Evolutionary conservation across 306 rosid species (phyloP), one percentile per base, ranked within the genome.

Genomic region (Cotoneaster glaucophyllus): DNA sequence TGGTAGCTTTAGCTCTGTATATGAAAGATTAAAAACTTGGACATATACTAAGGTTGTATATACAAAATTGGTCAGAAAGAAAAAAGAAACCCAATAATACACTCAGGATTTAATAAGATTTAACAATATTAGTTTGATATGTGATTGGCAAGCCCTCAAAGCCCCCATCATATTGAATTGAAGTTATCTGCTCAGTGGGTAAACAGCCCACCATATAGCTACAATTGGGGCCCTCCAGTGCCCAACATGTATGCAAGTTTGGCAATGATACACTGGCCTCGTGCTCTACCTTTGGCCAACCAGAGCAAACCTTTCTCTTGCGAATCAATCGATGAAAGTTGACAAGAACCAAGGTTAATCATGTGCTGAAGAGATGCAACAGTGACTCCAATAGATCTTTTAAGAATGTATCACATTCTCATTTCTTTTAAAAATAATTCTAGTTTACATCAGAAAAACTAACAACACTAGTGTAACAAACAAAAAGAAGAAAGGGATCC

Each of bases 121-220:
- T 56, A 34, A 56, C 15, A 53, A 48, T 48, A 48, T 31, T 11
- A 26, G 80, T 44, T 45, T 59, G 62, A 77, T 43, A 21, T 45
- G 10, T 58, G 64, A 70, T 50, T 53, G 77, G 81, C 76, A 32
- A 31, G 77, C 45, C 72, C 34, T 53, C 44, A 18, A 78, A 22
- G 32, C 39, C 21, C 37, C 64, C 14, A 22, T 31, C 65, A 64
- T 65, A 32, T 37, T 22, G 66, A 56, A 32, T 56, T 71, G 65
- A 6, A 48, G 54, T 58, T 70, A 64, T 31, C 24, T 15, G 29
- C 68, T 64, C 31, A 71, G 64, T 71, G 50, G n/a, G 41, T 21
- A 29, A 52, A 15, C 48, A 52, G 64, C 12, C 59, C 45, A 12
- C 48, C 50, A 22, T 1, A 34, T 19, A 15, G 64, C 64, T 22